Percentiles rank a stretch among this genome's conserved stretches.
These are phyloP conservation scores for Alectoria sarmentosa DNA, from an alignment of 495 filamentous ascomycete species.

Conservation along the genomic window DNA sequence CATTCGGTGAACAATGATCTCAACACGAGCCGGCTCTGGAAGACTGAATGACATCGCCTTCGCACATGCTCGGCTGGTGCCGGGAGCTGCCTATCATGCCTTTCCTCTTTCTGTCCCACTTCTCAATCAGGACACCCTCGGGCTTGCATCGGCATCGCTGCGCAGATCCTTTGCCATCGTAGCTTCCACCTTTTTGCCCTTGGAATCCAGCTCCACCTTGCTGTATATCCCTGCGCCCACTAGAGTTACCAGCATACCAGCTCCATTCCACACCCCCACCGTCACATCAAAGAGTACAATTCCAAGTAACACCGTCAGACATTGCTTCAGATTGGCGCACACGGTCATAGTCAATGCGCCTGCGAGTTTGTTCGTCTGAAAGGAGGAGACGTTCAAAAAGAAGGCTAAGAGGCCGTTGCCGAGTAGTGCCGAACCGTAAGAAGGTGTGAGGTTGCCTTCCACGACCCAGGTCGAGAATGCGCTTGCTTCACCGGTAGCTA, in stretches of 20 bases:
- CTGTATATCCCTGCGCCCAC: conserved; percentile 20
- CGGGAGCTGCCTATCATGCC: not conserved
- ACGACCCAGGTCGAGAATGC: conserved; percentile 13
- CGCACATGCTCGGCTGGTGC: not conserved
- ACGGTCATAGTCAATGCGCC: conserved; percentile 53
- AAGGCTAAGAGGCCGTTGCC: conserved; percentile 48
- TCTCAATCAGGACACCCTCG: not conserved
- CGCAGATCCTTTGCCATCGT: conserved; percentile 9
- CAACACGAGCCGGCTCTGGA: not conserved
- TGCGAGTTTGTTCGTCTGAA: conserved; percentile 49
- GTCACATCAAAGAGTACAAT: conserved; percentile 45
- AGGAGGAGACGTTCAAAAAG: conserved; percentile 46
- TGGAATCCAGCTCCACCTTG: conserved; percentile 21
- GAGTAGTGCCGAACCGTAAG: conserved; percentile 28
- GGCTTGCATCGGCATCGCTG: not conserved
- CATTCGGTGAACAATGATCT: no score
- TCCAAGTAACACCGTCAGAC: conserved; percentile 47
- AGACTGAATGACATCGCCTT: no score
- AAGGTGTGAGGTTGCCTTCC: conserved; percentile 15
- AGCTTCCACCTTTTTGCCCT: conserved; percentile 12
- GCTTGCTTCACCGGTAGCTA: conserved; percentile 38
- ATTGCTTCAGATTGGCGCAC: conserved; percentile 53
- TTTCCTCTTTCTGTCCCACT: no score
- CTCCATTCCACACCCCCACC: conserved; percentile 38
- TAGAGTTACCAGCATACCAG: conserved; percentile 20